Conservation (phyloP, 1,284 basidiomycete genomes). For the Papiliotrema flavescens region DNA sequence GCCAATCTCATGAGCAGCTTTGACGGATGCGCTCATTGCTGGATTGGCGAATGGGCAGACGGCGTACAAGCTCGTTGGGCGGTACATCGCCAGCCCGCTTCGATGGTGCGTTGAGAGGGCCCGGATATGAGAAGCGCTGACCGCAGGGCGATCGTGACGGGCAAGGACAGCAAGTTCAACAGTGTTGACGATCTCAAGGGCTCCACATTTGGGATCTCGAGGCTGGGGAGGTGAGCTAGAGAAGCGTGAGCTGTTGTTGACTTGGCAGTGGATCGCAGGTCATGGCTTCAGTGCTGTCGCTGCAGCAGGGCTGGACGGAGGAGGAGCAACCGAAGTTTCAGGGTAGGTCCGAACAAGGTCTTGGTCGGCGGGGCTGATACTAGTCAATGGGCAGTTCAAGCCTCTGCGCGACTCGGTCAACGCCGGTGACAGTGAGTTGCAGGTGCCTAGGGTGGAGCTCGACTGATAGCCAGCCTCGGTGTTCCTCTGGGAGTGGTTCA, state of each 20-base stretch:
- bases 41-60: constrained; percentile 84
- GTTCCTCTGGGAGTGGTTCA: constrained; percentile 91
- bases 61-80: constrained; percentile 87
- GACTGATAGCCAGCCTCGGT: constrained; percentile 27
- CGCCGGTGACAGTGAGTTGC: constrained; percentile 57
- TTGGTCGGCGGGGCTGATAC: constrained; percentile 5
- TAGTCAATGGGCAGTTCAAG: constrained; percentile 85
- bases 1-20: constrained; percentile 55
- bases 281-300: constrained; percentile 92
- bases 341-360: constrained; percentile 51
- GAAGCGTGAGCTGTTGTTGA: neutral
- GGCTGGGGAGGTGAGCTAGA: constrained; percentile 66
- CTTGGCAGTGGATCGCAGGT: constrained; percentile 51
- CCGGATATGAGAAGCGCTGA: neutral
- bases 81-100: constrained; percentile 82
- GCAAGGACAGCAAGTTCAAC: constrained; percentile 68
- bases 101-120: constrained; percentile 61
- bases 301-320: constrained; percentile 71
- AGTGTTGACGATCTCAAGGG: constrained; percentile 71
- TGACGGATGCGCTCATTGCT: constrained; percentile 90
- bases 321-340: constrained; percentile 62
- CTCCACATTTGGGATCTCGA: constrained; percentile 83
- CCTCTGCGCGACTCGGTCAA: constrained; percentile 90
- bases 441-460: no score
- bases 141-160: constrained; percentile 84